Conservation (phyloP, 345 rosid genomes). For the Punica granatum region DNA sequence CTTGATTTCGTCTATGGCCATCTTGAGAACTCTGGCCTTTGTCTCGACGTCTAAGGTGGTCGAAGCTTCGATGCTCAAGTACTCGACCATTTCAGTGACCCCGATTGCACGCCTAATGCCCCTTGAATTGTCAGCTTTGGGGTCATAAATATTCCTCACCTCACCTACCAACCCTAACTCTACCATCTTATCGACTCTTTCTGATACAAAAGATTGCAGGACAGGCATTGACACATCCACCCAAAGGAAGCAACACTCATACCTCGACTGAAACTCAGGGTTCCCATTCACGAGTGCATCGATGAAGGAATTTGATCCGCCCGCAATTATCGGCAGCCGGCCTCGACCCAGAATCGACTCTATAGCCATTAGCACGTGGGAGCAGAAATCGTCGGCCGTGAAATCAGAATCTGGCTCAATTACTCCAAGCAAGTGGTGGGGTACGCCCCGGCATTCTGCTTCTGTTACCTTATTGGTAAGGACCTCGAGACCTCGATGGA, state of each 20-base stretch:
- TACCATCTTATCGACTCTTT: constrained; percentile 29
- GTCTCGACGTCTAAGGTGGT: constrained; percentile 1
- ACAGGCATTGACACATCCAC: constrained; percentile 22
- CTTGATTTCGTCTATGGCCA: constrained; percentile 22
- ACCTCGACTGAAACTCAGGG: constrained; percentile 11
- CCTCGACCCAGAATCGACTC: constrained; percentile 13
- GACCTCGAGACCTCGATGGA: constrained; percentile 25
- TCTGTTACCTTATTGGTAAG: constrained; percentile 24
- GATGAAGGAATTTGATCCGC: constrained; percentile 31
- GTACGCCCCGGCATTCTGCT: constrained; percentile 26
- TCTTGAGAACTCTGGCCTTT: constrained; percentile 9
- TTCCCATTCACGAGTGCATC: constrained; percentile 16
- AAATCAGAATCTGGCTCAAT: constrained; percentile 19
- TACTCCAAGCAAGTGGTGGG: constrained; percentile 31
- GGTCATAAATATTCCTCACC: constrained; percentile 15
- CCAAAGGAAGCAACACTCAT: constrained; percentile 25
- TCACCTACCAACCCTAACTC: constrained; percentile 22
- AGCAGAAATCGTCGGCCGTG: constrained; percentile 19
- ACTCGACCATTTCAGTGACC: constrained; percentile 24
- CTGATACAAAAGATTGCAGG: constrained; percentile 15
- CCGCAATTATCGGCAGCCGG: constrained; percentile 21
- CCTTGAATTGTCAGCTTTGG: constrained; percentile 14
- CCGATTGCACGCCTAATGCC: constrained; percentile 31
- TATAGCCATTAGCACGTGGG: constrained; percentile 5
- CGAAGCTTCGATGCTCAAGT: constrained; percentile 6